Percentiles rank a stretch among this genome's conserved stretches.
Evolutionary conservation across 305 asterid genomes (phyloP).

Genomic region (Fraxinus nigra): DNA sequence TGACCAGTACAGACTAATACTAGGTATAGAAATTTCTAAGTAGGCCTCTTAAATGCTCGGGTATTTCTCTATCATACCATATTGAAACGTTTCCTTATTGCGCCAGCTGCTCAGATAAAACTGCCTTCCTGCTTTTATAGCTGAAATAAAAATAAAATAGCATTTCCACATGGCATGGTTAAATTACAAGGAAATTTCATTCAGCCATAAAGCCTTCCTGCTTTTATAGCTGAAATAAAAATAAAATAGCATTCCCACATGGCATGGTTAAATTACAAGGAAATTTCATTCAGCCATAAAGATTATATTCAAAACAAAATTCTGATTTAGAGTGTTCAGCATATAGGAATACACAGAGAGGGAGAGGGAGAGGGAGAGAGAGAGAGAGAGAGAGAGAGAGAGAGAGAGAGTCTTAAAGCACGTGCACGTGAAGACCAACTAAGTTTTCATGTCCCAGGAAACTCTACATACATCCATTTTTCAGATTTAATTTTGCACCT

Average conservation of each 20-base stretch:
- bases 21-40: conserved; percentile 9
- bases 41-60: conserved; percentile 34
- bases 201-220: conserved; percentile 44
- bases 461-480: neutral
- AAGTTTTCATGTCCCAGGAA: neutral
- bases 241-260: conserved; percentile 35
- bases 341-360: neutral
- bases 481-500: neutral
- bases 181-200: conserved; percentile 27
- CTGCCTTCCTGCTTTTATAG: conserved; percentile 55
- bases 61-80: conserved; percentile 65
- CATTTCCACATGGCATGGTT: conserved; percentile 37
- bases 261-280: conserved; percentile 37
- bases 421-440: neutral
- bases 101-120: conserved; percentile 61
- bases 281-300: conserved; percentile 21
- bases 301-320: conserved; percentile 11
- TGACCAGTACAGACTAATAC: conserved; percentile 23
- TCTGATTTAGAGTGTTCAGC: neutral
- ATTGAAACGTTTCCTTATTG: conserved; percentile 41
- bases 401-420: neutral
- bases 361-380: neutral
- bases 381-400: neutral
- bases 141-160: conserved; percentile 52
- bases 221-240: conserved; percentile 55